phyloP scores from a whole-genome alignment of 139 green algal species.

The Chlamydomonas schloesseri region DNA sequence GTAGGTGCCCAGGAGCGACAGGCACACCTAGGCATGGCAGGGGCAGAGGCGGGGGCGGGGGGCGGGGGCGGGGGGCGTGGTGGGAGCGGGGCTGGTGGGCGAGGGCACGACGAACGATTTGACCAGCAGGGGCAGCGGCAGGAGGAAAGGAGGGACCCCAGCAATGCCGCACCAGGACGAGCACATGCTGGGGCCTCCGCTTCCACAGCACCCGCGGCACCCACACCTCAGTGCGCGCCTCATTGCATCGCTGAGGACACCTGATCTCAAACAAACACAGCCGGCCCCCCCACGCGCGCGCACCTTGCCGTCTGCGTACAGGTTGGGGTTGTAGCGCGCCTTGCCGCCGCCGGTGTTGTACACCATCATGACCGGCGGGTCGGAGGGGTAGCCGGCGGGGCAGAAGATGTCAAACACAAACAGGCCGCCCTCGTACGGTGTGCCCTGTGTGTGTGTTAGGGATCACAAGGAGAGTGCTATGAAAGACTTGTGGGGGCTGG shows the following conservation, averaged over 20 bases:
- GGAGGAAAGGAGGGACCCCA: no score
- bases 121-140: no score
- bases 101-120: no score
- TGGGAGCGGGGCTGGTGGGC: not conserved
- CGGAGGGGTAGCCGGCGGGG: slow-evolving; percentile 80
- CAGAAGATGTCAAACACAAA: slow-evolving; percentile 92
- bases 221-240: no score
- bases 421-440: slow-evolving; percentile 80
- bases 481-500: no score
- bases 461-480: no score
- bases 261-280: not conserved
- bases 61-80: not conserved
- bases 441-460: slow-evolving; percentile 78
- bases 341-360: slow-evolving; percentile 74
- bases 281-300: not conserved
- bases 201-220: no score
- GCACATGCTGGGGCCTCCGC: no score
- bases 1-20: slow-evolving; percentile 89
- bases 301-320: slow-evolving; percentile 88
- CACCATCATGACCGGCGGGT: slow-evolving; percentile 79
- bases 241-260: no score
- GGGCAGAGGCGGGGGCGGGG: not conserved
- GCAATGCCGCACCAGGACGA: no score
- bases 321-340: slow-evolving; percentile 89
- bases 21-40: slow-evolving; percentile 78